phyloP scores from a whole-genome alignment of 2,329 filamentous ascomycete genomes.

The Cercospora sp. region DNA sequence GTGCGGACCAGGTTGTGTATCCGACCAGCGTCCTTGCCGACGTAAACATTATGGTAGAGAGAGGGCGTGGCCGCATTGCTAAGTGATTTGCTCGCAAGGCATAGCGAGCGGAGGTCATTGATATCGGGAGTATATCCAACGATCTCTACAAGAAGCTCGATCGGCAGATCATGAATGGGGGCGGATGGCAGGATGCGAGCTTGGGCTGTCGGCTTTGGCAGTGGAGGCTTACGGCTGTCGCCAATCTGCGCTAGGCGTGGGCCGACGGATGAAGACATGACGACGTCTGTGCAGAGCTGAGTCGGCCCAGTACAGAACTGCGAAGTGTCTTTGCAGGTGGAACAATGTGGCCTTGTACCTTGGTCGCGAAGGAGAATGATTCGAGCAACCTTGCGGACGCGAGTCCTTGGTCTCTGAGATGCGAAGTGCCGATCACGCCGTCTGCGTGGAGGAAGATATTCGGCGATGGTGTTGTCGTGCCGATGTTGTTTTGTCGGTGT shows the following conservation, averaged over 20 bases:
- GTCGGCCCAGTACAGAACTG: neutral
- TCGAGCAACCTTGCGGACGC: neutral
- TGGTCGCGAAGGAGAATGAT: neutral
- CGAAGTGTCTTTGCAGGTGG: neutral
- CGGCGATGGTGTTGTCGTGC: neutral
- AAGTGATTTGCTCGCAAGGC: neutral
- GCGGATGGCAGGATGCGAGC: neutral
- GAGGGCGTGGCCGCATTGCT: neutral
- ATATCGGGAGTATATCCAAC: neutral
- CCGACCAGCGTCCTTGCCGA: neutral
- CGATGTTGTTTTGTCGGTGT: neutral
- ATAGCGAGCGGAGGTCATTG: neutral
- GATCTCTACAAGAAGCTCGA: slow-evolving; percentile 5
- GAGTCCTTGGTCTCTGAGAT: neutral
- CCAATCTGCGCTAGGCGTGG: neutral
- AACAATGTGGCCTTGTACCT: neutral
- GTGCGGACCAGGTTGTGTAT: slow-evolving; percentile 1
- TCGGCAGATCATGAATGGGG: slow-evolving; percentile 2
- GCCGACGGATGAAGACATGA: neutral
- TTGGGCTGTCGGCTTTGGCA: neutral
- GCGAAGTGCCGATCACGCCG: neutral
- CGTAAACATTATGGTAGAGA: neutral
- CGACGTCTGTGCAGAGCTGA: neutral
- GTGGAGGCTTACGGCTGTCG: neutral
- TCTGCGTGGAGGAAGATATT: neutral